Evolutionary conservation across 2,329 filamentous ascomycete genomes (phyloP), one percentile per base, ranked within the genome.

Genomic region (Cytospora mali): DNA sequence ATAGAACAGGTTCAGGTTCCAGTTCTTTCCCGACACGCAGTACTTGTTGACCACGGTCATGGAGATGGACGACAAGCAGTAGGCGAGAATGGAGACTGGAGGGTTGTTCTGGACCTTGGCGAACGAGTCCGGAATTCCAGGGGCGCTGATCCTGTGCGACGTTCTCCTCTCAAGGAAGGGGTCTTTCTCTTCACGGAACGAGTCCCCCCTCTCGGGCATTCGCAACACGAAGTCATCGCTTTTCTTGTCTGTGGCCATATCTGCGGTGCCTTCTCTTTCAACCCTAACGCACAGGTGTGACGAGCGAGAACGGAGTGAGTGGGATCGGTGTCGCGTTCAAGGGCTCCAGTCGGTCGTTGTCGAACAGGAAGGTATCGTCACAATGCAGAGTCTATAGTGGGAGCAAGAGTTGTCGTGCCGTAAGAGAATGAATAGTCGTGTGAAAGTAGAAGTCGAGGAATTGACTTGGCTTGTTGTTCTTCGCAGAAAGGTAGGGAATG

Each of bases 21-120:
- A 99, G 69, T 89, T 86, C 57, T 85, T 84, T 65, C 95, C 95
- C 9, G 92, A 97, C 53, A 99, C 87, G 66, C 97, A 93, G 76
- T 96, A 99, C 83, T 99, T 99, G 81, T 99, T 99, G 76, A 96
- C 95, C n/a, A 97, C 91, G 9, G 95, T 99, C 95, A 99, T 99
- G 76, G 94, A 86, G 74, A 99, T 99, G n/a, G 93, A 97, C 58
- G 94, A 92, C 71, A 90, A 82, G 77, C 95, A 99, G 82, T 99
- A 99, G 55, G 91, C 87, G 68, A 96, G 74, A 70, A 99, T 91
- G 25, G 94, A 93, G 54, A 95, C 75, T 52, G 86, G 80, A 18
- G 93, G 91, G 76, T 87, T 95, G 78, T 93, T 92, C 71, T 88
- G 84, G 66, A 92, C 75, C 70, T 80, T 78, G 66, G 80, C 75